Evolutionary conservation across 768 basidiomycete genomes (phyloP).

Genomic region (Boletellus emodensis): DNA sequence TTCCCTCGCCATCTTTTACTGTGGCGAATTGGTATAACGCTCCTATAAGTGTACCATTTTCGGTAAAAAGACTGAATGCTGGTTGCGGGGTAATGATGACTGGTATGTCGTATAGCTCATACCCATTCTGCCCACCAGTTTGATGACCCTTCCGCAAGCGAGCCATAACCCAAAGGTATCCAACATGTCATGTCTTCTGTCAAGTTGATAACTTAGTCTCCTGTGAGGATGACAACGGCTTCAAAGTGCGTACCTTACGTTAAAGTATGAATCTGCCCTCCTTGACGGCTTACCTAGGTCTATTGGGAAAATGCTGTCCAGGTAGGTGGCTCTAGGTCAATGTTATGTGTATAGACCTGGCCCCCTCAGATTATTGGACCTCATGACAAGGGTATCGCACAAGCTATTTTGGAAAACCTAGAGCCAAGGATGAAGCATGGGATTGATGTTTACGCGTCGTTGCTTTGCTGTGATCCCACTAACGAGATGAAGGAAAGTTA

Average conservation of each 20-base stretch:
- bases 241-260: conserved; percentile 55
- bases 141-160: conserved; percentile 37
- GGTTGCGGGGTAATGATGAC: conserved; percentile 91
- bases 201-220: conserved; percentile 1
- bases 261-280: not conserved
- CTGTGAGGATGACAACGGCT: conserved; percentile 77
- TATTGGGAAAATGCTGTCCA: conserved; percentile 90
- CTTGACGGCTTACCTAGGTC: conserved; percentile 44
- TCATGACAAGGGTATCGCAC: conserved; percentile 75
- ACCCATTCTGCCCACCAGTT: not conserved
- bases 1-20: conserved; percentile 1
- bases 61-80: conserved; percentile 59
- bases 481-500: conserved; percentile 58
- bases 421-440: conserved; percentile 47
- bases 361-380: conserved; percentile 70
- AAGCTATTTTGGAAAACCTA: conserved; percentile 57
- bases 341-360: not conserved
- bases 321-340: conserved; percentile 34
- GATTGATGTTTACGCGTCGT: conserved; percentile 34
- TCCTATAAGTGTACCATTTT: conserved; percentile 70
- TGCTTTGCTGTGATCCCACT: conserved; percentile 54
- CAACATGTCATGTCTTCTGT: not conserved
- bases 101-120: conserved; percentile 40
- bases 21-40: not conserved
- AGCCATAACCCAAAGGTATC: conserved; percentile 85